phyloP scores from a whole-genome alignment of 805 yeast genomes.

The Candida rishiriensis region DNA sequence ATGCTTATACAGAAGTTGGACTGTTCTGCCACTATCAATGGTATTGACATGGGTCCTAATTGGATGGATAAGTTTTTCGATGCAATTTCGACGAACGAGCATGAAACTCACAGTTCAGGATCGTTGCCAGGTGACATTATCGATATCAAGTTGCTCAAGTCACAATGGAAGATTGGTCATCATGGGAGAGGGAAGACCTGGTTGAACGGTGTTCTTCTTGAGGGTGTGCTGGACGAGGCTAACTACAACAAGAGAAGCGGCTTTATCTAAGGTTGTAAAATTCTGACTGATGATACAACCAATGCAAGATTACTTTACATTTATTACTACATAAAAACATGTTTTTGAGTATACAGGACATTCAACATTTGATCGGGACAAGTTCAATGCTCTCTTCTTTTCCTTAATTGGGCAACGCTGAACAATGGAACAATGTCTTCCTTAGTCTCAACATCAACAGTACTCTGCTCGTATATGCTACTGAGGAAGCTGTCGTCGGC shows the following conservation, averaged over 20 bases:
- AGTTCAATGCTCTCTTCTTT: conserved; percentile 61
- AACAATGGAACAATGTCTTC: conserved; percentile 50
- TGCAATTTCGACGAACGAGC: conserved; percentile 1
- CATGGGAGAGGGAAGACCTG: conserved; percentile 18
- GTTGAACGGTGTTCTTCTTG: conserved; percentile 23
- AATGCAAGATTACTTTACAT: not conserved
- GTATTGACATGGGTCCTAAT: conserved; percentile 22
- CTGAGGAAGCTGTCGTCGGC: conserved; percentile 22
- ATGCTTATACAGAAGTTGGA: conserved; percentile 15
- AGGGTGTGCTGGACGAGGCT: conserved; percentile 25
- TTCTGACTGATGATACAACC: not conserved
- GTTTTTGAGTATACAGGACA: too few relatives aligned
- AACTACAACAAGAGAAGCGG: conserved; percentile 20
- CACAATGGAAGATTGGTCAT: conserved; percentile 38
- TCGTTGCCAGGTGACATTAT: conserved; percentile 33
- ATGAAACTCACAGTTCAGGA: not conserved
- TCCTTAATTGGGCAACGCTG: conserved; percentile 48
- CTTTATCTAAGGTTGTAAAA: conserved; percentile 17
- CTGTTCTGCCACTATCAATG: conserved; percentile 24
- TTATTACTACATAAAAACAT: not conserved
- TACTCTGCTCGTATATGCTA: conserved; percentile 30
- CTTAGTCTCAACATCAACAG: conserved; percentile 30
- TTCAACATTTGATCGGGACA: too few relatives aligned
- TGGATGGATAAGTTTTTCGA: conserved; percentile 23
- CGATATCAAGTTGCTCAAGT: conserved; percentile 37